phyloP scores from a whole-genome alignment of 2,329 filamentous ascomycete genomes.

The Xylaria arbuscula region DNA sequence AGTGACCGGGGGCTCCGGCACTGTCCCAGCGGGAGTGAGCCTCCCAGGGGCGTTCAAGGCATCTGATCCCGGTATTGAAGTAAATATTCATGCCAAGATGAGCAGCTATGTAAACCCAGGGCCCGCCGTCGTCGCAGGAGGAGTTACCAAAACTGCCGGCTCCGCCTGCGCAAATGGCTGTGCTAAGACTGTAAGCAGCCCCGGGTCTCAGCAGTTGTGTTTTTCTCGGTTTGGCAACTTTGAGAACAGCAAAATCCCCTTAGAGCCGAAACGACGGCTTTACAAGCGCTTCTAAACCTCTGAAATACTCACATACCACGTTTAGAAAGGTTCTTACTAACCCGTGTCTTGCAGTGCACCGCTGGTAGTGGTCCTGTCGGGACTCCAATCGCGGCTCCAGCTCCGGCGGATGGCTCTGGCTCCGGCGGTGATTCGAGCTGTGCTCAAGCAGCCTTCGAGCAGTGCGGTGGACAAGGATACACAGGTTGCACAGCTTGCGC shows the following conservation, averaged over 20 bases:
- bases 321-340: not conserved
- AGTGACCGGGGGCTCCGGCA: conserved; percentile 34
- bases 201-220: not conserved
- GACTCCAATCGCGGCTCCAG: conserved; percentile 39
- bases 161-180: conserved; percentile 54
- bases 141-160: conserved; percentile 55
- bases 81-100: conserved; percentile 60
- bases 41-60: conserved; percentile 59
- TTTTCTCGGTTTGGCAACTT: not conserved
- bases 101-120: conserved; percentile 57
- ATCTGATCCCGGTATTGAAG: conserved; percentile 58
- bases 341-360: conserved; percentile 41
- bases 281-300: not conserved
- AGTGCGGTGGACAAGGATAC: conserved; percentile 56
- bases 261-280: too few species aligned
- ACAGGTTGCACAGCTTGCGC: conserved; percentile 56
- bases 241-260: not conserved
- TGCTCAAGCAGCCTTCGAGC: conserved; percentile 51
- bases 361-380: conserved; percentile 49
- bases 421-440: conserved; percentile 45
- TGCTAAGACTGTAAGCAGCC: conserved; percentile 48
- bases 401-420: conserved; percentile 20
- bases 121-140: conserved; percentile 56
- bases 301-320: not conserved
- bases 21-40: conserved; percentile 45